Conservation (phyloP, 129 eudicot genomes). For the Ambrosia trifida region DNA sequence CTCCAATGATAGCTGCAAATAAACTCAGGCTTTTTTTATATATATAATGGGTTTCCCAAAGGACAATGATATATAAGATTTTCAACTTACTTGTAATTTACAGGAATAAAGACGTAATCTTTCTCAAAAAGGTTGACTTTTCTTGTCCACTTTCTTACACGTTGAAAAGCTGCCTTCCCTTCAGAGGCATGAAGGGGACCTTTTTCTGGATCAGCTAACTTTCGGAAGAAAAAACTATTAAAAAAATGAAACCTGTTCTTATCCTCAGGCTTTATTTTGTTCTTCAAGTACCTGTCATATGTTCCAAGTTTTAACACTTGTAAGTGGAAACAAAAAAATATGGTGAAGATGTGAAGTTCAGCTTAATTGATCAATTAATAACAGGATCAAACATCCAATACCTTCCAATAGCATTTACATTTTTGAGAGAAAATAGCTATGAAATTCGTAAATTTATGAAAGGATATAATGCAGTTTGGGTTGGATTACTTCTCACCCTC, state of each 20-base stretch:
- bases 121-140: constrained; percentile 85
- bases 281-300: constrained; percentile 68
- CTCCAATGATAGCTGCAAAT: constrained; percentile 87
- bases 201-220: constrained; percentile 90
- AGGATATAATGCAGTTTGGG: not conserved
- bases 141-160: constrained; percentile 98
- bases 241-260: constrained; percentile 79
- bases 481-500: not conserved
- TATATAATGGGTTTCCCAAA: not conserved
- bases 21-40: not conserved
- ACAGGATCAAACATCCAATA: not conserved
- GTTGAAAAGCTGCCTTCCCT: constrained; percentile 83
- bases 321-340: not conserved
- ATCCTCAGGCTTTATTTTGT: constrained; percentile 47
- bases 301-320: constrained; percentile 15
- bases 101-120: constrained; percentile 89
- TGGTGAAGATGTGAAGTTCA: constrained; percentile 1
- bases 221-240: constrained; percentile 89
- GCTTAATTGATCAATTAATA: not conserved
- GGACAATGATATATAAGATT: not conserved
- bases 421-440: not conserved
- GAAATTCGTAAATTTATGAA: not conserved
- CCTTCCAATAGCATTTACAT: not conserved
- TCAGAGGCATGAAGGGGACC: constrained; percentile 69
- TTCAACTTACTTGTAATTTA: constrained; percentile 75